Evolutionary conservation across 352 stramenopile genomes (phyloP).

Genomic region (Pythium chondricola): DNA sequence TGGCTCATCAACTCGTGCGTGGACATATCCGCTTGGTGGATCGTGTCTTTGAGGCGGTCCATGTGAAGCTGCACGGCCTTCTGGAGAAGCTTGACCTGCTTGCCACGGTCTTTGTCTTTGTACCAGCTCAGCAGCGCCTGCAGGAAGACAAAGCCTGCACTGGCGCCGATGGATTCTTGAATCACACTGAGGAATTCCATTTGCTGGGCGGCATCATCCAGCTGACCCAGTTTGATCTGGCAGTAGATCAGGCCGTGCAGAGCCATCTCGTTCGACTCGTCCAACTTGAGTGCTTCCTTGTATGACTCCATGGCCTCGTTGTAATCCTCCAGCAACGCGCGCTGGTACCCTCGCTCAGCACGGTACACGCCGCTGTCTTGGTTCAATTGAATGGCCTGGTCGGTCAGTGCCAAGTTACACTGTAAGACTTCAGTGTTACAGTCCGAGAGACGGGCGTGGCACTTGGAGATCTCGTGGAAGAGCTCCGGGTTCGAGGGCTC

Average conservation of each 20-base stretch:
- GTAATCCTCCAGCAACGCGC: slow-evolving; percentile 65
- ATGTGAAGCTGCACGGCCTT: slow-evolving; percentile 79
- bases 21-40: slow-evolving; percentile 54
- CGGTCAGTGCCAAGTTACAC: slow-evolving; percentile 60
- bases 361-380: slow-evolving; percentile 54
- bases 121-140: slow-evolving; percentile 83
- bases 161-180: slow-evolving; percentile 80
- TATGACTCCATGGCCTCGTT: slow-evolving; percentile 79
- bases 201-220: slow-evolving; percentile 88
- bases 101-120: slow-evolving; percentile 57
- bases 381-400: slow-evolving; percentile 58
- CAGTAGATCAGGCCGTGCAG: slow-evolving; percentile 90
- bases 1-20: slow-evolving; percentile 71
- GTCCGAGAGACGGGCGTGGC: slow-evolving; percentile 60
- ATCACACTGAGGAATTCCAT: slow-evolving; percentile 91
- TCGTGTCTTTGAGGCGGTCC: slow-evolving; percentile 63
- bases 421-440: slow-evolving; percentile 59
- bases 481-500: slow-evolving; percentile 68
- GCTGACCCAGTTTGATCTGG: slow-evolving; percentile 82
- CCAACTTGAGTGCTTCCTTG: slow-evolving; percentile 79
- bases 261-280: slow-evolving; percentile 85
- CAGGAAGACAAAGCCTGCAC: slow-evolving; percentile 75
- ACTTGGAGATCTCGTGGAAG: slow-evolving; percentile 55
- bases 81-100: slow-evolving; percentile 69
- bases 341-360: slow-evolving; percentile 77